phyloP scores from a whole-genome alignment of 495 filamentous ascomycete genomes.

The Amniculicola lignicola region DNA sequence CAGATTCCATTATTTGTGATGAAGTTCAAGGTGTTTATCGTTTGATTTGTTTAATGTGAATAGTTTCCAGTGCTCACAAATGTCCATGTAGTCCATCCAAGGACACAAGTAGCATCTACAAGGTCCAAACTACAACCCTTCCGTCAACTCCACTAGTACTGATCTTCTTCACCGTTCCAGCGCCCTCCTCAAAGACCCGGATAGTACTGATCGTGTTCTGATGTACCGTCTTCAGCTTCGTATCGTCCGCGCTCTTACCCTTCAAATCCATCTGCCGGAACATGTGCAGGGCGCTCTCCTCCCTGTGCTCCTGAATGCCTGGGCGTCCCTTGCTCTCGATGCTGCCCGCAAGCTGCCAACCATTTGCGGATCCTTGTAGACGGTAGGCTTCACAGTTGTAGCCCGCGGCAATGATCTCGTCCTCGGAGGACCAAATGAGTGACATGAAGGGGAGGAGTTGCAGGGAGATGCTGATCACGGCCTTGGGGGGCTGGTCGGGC shows the following conservation, averaged over 20 bases:
- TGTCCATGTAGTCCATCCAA: too few species aligned
- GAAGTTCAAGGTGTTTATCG: too few species aligned
- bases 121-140: conserved; percentile 80
- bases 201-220: conserved; percentile 93
- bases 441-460: conserved; percentile 88
- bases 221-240: conserved; percentile 90
- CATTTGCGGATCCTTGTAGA: conserved; percentile 73
- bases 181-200: conserved; percentile 65
- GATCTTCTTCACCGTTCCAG: conserved; percentile 68
- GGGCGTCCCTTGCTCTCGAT: conserved; percentile 62
- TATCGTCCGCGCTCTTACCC: conserved; percentile 84
- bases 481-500: conserved; percentile 84
- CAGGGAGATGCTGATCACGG: conserved; percentile 82
- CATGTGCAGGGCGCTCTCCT: conserved; percentile 93
- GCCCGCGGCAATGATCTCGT: conserved; percentile 91
- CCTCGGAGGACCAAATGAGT: conserved; percentile 87
- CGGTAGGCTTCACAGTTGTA: conserved; percentile 96
- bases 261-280: conserved; percentile 98
- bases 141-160: conserved; percentile 94
- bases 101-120: too few species aligned
- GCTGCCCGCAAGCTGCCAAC: conserved; percentile 83
- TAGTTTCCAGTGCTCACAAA: too few species aligned
- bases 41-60: too few species aligned
- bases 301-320: conserved; percentile 59
- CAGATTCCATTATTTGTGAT: too few species aligned